Base-by-base conservation (phyloP, 1,139 yeast genomes). In the Eremothecium sinecaudum region DNA sequence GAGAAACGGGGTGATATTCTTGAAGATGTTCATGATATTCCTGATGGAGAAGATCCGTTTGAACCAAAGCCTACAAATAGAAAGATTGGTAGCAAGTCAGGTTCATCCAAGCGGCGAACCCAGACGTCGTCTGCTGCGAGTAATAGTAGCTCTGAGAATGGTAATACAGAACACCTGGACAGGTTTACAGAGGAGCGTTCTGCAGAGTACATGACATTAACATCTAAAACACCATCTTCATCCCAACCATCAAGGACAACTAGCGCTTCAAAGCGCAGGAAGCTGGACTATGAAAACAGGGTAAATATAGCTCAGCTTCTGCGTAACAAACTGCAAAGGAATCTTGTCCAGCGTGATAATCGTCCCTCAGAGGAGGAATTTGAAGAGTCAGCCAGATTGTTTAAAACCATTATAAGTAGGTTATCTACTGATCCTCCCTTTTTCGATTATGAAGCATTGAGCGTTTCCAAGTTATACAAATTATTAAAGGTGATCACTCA, bases 241-340 rank as follows among this genome's bases (percentile, higher is more conserved):
- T 24, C 25, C 4, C 15, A 23, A 12, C 19, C 37, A 8, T 23
- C 14, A 7, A 23, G 14, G 14, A 32, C 15, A 13, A 14, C 12
- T 16, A 18, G 33, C 4, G 30, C 18, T 28, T 39, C 36, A 27
- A 44, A 41, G 31, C 38, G 39, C 28, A 39, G 37, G 9, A 50
- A 44, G 27, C 39, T 54, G 13, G 59, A 55, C 35, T 38, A 40
- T 22, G 32, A 48, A 11, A 45, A 52, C 13, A 45, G 47, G 24
- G 36, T 49, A 3, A 58, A 53, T 32, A 53, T 53, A 13, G 47
- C 53, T 7, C 32, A 43, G 22, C 35, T 54, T 9, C 47, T 55
- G 18, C 49, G 60, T 11, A 44, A 57, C 21, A 51, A 54, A 34
- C 43, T 55, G 12, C 60, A 55, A 32, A 45, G 45, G 24, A 51